A percentile compares a stretch with the other conserved stretches of the same genome.
Evolutionary conservation across 306 rosid genomes (phyloP).

Genomic region (Glycyrrhiza uralensis): DNA sequence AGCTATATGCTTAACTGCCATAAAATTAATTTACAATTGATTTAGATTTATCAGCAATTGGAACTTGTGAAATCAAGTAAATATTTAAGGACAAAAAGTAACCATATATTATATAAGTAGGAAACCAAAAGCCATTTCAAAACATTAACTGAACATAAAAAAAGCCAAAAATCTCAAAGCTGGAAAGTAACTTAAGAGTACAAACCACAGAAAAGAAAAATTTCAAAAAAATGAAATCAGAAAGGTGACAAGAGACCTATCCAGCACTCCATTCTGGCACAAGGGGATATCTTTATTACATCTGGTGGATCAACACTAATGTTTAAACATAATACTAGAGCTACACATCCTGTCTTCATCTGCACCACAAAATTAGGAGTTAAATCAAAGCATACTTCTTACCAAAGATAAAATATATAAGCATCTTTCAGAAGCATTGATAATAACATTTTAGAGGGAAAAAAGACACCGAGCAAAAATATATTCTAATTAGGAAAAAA

Average conservation of each 20-base stretch:
- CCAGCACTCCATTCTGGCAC: slow-evolving; percentile 99
- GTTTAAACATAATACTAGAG: slow-evolving; percentile 94
- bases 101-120: neutral
- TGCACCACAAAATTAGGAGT: slow-evolving; percentile 57
- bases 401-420: neutral
- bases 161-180: slow-evolving; percentile 4
- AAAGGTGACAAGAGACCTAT: slow-evolving; percentile 71
- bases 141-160: slow-evolving; percentile 1
- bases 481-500: neutral
- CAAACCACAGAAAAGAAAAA: slow-evolving; percentile 2
- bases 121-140: neutral
- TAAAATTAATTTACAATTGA: neutral
- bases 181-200: neutral
- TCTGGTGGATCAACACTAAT: slow-evolving; percentile 98
- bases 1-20: neutral
- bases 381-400: slow-evolving; percentile 33
- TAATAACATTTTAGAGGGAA: neutral
- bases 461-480: neutral
- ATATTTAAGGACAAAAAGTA: neutral
- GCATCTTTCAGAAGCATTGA: slow-evolving; percentile 23
- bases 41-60: neutral
- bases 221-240: slow-evolving; percentile 23
- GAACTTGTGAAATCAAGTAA: slow-evolving; percentile 14
- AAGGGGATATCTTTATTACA: slow-evolving; percentile 96
- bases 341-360: slow-evolving; percentile 99